A percentile compares a stretch with the other conserved stretches of the same genome.
Evolutionary conservation across 1,284 basidiomycete genomes (phyloP).

Genomic region (Spongiforma sp.): DNA sequence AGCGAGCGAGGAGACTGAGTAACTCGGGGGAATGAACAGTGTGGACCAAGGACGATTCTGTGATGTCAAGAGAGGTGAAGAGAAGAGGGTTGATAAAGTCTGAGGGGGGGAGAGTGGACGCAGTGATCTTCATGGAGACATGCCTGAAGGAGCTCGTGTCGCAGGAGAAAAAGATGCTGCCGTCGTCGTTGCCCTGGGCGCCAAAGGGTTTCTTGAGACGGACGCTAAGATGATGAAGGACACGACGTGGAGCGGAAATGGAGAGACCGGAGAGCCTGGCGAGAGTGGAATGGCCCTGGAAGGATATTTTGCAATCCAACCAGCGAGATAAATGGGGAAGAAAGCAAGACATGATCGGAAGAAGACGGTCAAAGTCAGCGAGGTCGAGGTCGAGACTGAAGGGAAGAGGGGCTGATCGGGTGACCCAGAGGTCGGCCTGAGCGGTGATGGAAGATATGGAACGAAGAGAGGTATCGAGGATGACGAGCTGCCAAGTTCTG

Average conservation of each 20-base stretch:
- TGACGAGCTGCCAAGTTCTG: slow-evolving; percentile 61
- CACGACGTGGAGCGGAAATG: slow-evolving; percentile 16
- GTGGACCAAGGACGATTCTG: slow-evolving; percentile 46
- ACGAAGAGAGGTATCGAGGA: slow-evolving; percentile 48
- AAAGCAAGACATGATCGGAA: slow-evolving; percentile 67
- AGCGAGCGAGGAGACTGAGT: slow-evolving; percentile 61
- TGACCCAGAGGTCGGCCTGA: slow-evolving; percentile 59
- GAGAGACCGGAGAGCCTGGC: slow-evolving; percentile 29
- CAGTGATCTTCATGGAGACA: slow-evolving; percentile 49
- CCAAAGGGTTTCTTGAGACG: slow-evolving; percentile 35
- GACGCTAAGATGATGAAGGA: slow-evolving; percentile 36
- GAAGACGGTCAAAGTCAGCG: slow-evolving; percentile 53
- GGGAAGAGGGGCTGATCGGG: slow-evolving; percentile 54
- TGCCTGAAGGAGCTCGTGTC: slow-evolving; percentile 35
- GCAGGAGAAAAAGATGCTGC: slow-evolving; percentile 38
- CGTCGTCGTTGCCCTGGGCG: slow-evolving; percentile 30
- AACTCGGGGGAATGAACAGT: slow-evolving; percentile 46
- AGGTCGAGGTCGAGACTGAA: slow-evolving; percentile 60
- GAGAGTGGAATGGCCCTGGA: slow-evolving; percentile 20
- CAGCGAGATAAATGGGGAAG: slow-evolving; percentile 59
- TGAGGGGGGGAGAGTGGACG: slow-evolving; percentile 51
- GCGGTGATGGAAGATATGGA: slow-evolving; percentile 44
- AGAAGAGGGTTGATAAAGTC: slow-evolving; percentile 50
- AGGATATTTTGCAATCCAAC: slow-evolving; percentile 51
- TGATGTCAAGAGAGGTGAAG: slow-evolving; percentile 60